phyloP scores from a whole-genome alignment of 768 basidiomycete genomes.

The Asterophora lycoperdoides region DNA sequence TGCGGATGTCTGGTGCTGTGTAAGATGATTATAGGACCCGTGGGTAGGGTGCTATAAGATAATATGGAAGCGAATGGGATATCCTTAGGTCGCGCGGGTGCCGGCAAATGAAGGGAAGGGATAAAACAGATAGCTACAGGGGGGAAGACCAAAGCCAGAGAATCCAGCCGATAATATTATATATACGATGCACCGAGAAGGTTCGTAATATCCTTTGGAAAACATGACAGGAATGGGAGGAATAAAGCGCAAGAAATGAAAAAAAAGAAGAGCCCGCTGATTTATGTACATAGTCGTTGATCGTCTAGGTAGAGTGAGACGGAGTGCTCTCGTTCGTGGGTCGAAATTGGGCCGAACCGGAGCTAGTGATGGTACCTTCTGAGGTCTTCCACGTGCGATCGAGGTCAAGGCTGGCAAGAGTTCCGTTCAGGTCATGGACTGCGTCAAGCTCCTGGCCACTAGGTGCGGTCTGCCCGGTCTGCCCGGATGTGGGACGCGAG shows the following conservation, averaged over 20 bases:
- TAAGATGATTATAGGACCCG: constrained; percentile 14
- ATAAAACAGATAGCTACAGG: constrained; percentile 16
- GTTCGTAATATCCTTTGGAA: constrained; percentile 25
- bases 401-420: constrained; percentile 69
- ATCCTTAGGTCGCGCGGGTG: constrained; percentile 7
- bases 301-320: constrained; percentile 14
- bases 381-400: constrained; percentile 35
- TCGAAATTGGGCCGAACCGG: constrained; percentile 13
- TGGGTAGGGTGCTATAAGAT: constrained; percentile 11
- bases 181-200: constrained; percentile 31
- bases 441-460: constrained; percentile 43
- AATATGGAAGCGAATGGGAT: constrained; percentile 4
- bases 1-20: constrained; percentile 7
- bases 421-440: constrained; percentile 71
- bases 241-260: constrained; percentile 5
- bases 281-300: neutral
- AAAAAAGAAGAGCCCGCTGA: constrained; percentile 7
- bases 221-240: constrained; percentile 12
- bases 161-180: constrained; percentile 26
- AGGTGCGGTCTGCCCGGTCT: constrained; percentile 21
- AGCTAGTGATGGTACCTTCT: constrained; percentile 14
- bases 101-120: neutral
- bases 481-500: constrained; percentile 52
- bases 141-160: constrained; percentile 17
- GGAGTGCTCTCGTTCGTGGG: constrained; percentile 15